Evolutionary conservation across 75 land plant species (phyloP).

Genomic region (Pseudotsuga menziesii): DNA sequence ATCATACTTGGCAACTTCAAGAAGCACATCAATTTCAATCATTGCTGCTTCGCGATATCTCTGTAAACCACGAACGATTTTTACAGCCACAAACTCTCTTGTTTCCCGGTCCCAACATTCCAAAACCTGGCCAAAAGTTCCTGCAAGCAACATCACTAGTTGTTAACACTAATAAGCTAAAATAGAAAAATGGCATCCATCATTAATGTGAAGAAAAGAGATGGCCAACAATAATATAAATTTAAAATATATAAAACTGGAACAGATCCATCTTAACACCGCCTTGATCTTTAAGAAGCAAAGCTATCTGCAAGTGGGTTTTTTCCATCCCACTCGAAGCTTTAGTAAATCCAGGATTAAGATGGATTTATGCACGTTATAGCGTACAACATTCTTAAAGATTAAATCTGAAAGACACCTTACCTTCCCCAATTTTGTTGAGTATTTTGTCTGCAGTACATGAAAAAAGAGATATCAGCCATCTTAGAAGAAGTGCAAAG

Average conservation of each 20-base stretch:
- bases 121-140: constrained; percentile 91
- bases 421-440: constrained; percentile 98
- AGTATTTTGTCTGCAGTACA: constrained; percentile 65
- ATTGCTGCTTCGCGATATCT: constrained; percentile 88
- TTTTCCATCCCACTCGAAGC: background rate
- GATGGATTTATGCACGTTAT: background rate
- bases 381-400: background rate
- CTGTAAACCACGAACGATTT: constrained; percentile 68
- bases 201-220: background rate
- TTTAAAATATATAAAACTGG: background rate
- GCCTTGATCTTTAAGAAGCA: background rate
- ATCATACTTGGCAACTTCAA: constrained; percentile 64
- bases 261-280: background rate
- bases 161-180: background rate
- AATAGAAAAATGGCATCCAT: background rate
- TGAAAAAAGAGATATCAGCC: constrained; percentile 10
- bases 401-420: constrained; percentile 4
- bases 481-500: background rate
- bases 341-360: background rate
- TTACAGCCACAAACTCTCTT: constrained; percentile 82
- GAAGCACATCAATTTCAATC: constrained; percentile 83
- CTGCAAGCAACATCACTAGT: constrained; percentile 31
- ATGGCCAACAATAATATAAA: background rate
- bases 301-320: background rate
- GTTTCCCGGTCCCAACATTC: constrained; percentile 91